A percentile compares a stretch with the other conserved stretches of the same genome.
These are phyloP conservation scores for Umbelopsis vinacea DNA, from an alignment of 192 early-diverging fungal species.

Conservation along the genomic window DNA sequence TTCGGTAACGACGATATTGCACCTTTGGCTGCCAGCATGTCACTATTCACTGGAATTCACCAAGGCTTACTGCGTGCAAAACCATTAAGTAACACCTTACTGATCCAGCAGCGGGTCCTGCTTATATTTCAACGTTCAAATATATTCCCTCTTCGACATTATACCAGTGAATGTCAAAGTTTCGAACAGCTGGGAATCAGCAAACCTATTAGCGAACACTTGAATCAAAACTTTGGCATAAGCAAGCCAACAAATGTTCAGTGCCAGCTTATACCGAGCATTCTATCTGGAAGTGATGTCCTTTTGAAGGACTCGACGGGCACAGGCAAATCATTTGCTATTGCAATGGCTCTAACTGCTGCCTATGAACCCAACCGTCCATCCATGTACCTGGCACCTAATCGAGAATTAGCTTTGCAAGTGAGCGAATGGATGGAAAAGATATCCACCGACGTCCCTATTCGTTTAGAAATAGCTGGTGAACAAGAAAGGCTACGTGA, in stretches of 20 bases:
- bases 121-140: not conserved
- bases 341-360: constrained; percentile 48
- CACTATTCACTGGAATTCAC: no score
- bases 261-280: constrained; percentile 44
- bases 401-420: constrained; percentile 58
- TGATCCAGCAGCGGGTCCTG: not conserved
- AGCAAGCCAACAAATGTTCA: constrained; percentile 50
- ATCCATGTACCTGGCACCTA: constrained; percentile 51
- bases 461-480: not conserved
- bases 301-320: constrained; percentile 57
- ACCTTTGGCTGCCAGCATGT: no score
- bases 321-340: constrained; percentile 61
- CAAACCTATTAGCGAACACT: constrained; percentile 20
- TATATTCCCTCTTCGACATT: not conserved
- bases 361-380: constrained; percentile 30
- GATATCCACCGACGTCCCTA: constrained; percentile 28
- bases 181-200: constrained; percentile 26
- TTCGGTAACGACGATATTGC: no score
- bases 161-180: not conserved
- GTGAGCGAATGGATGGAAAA: constrained; percentile 46
- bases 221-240: constrained; percentile 36
- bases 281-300: constrained; percentile 47
- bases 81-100: no score
- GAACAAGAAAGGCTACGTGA: constrained; percentile 32
- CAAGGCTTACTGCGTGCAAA: no score